phyloP scores from a whole-genome alignment of 108 stramenopile genomes.

The Nitzschia sp. region DNA sequence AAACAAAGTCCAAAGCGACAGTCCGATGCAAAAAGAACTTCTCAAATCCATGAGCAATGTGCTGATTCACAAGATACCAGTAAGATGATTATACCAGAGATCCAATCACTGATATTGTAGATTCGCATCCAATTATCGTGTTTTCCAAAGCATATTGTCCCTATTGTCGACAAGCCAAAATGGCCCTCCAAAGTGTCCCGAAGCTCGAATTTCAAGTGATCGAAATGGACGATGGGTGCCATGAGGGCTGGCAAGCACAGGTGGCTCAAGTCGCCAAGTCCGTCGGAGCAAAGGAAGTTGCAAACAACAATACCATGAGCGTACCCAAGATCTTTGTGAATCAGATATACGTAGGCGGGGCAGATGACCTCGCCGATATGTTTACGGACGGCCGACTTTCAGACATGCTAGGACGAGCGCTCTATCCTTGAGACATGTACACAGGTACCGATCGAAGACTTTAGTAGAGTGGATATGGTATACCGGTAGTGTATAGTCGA shows the following conservation, averaged over 20 bases:
- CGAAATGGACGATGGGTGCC: conserved; percentile 18
- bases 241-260: conserved; percentile 9
- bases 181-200: conserved; percentile 5
- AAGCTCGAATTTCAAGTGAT: conserved; percentile 7
- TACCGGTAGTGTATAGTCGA: too few species aligned
- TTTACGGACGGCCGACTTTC: conserved; percentile 6
- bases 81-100: not conserved
- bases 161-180: conserved; percentile 17
- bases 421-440: not conserved
- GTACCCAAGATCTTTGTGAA: conserved; percentile 19
- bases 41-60: not conserved
- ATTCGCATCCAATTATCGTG: not conserved
- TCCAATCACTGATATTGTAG: not conserved
- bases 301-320: conserved; percentile 17
- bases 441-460: too few species aligned
- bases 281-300: not conserved
- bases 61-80: not conserved
- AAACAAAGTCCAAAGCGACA: not conserved
- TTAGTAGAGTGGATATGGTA: too few species aligned
- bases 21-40: not conserved
- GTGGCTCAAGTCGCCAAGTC: conserved; percentile 9
- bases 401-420: conserved; percentile 6
- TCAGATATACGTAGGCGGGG: conserved; percentile 11
- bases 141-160: conserved; percentile 15
- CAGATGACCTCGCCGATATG: conserved; percentile 18